A percentile compares a stretch with the other conserved stretches of the same genome.
Evolutionary conservation across 2,329 filamentous ascomycete genomes (phyloP).

Genomic region (Escovopsis sp.): DNA sequence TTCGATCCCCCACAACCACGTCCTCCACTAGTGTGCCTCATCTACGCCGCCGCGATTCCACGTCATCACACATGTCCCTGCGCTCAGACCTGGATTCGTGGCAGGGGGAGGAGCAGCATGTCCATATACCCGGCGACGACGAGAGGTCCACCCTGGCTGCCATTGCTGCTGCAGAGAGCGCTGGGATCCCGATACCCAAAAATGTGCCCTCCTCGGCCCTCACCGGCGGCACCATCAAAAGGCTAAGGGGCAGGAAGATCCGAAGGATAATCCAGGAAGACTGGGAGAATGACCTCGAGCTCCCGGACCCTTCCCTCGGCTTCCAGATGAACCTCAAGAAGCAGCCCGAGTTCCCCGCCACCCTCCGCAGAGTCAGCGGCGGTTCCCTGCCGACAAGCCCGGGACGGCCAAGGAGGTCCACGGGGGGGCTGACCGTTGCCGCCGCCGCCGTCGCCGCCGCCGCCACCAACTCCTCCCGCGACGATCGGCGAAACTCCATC

Average conservation of each 20-base stretch:
- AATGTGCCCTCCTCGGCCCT: slow-evolving; percentile 82
- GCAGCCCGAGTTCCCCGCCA: slow-evolving; percentile 49
- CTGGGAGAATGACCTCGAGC: slow-evolving; percentile 65
- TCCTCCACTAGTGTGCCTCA: slow-evolving; percentile 9
- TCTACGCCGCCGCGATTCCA: slow-evolving; percentile 52
- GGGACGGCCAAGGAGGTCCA: slow-evolving; percentile 22
- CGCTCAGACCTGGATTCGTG: slow-evolving; percentile 69
- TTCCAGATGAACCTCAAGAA: slow-evolving; percentile 53
- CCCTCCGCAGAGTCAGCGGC: slow-evolving; percentile 50
- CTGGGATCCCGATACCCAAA: slow-evolving; percentile 79
- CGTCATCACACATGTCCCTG: slow-evolving; percentile 69
- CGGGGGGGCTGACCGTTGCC: not conserved
- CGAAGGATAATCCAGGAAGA: slow-evolving; percentile 64
- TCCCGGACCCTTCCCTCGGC: slow-evolving; percentile 43
- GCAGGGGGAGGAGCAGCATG: slow-evolving; percentile 70
- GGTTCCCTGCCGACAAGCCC: slow-evolving; percentile 40
- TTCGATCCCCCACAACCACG: slow-evolving; percentile 37
- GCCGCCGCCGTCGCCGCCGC: slow-evolving; percentile 4
- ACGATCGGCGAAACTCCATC: slow-evolving; percentile 13
- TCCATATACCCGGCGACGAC: slow-evolving; percentile 73
- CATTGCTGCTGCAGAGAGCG: slow-evolving; percentile 72
- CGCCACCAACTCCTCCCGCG: slow-evolving; percentile 13
- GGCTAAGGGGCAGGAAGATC: slow-evolving; percentile 62
- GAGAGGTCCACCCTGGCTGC: slow-evolving; percentile 72
- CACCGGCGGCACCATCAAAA: slow-evolving; percentile 83